A percentile compares a stretch with the other conserved stretches of the same genome.
Conservation (phyloP, 192 early-diverging fungal species). For the Coemansia sp. region DNA sequence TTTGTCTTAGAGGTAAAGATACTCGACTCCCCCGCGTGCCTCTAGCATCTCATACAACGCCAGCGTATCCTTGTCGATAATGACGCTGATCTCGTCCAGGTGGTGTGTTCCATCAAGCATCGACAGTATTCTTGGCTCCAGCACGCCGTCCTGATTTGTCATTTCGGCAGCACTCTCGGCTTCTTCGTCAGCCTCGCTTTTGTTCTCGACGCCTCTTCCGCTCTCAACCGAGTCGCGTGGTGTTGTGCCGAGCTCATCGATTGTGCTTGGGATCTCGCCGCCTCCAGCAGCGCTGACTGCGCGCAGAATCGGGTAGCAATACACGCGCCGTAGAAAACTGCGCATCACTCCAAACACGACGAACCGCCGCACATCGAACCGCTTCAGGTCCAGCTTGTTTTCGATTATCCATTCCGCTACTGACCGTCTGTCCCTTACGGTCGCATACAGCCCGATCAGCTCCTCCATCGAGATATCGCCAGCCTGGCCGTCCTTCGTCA, state of each 20-base stretch:
- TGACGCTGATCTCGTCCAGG: constrained; percentile 48
- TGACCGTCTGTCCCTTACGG: constrained; percentile 71
- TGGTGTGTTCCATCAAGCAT: constrained; percentile 51
- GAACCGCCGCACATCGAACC: constrained; percentile 85
- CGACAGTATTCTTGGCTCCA: constrained; percentile 1
- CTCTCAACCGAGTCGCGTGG: neutral
- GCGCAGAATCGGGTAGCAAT: constrained; percentile 78
- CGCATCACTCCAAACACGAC: constrained; percentile 90
- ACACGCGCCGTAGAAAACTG: constrained; percentile 77
- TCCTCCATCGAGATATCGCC: constrained; percentile 62
- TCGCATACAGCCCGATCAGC: constrained; percentile 77
- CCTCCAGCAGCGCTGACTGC: neutral
- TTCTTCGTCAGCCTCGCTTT: constrained; percentile 1
- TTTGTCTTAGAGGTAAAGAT: constrained; percentile 21
- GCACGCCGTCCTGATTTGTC: neutral
- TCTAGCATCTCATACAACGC: constrained; percentile 23
- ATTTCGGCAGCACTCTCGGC: neutral
- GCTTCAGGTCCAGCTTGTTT: constrained; percentile 61
- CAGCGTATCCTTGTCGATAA: constrained; percentile 19
- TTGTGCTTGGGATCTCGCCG: neutral
- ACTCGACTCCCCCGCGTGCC: constrained; percentile 31
- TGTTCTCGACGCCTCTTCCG: neutral
- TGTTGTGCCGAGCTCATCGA: neutral
- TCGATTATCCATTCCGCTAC: constrained; percentile 87
- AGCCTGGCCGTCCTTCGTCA: constrained; percentile 54